Evolutionary conservation across 2,329 filamentous ascomycete genomes (phyloP).

Genomic region (Cladosporium colombiae): DNA sequence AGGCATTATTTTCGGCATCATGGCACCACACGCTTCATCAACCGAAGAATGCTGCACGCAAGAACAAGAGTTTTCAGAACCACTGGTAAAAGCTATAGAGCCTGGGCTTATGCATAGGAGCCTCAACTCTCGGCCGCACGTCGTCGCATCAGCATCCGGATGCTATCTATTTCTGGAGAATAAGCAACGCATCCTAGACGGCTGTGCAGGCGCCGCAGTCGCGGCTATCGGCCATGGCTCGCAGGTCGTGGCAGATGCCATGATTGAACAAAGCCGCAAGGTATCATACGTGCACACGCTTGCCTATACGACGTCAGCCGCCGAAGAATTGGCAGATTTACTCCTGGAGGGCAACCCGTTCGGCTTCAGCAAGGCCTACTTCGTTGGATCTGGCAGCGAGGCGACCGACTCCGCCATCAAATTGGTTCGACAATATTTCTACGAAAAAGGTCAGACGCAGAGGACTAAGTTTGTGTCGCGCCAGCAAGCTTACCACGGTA

Average conservation of each 20-base stretch:
- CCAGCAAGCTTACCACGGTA: constrained; percentile 67
- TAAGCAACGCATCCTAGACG: constrained; percentile 65
- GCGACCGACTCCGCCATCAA: constrained; percentile 68
- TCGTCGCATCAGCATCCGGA: neutral
- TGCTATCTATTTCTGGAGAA: neutral
- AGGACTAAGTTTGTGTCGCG: constrained; percentile 63
- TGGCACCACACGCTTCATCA: neutral
- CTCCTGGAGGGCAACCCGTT: constrained; percentile 51
- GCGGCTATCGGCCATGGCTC: constrained; percentile 63
- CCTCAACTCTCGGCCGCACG: neutral
- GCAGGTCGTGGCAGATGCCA: constrained; percentile 54
- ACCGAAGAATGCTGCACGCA: neutral
- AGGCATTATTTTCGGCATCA: neutral
- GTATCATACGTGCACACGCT: constrained; percentile 59
- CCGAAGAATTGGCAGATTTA: constrained; percentile 53
- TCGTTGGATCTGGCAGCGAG: constrained; percentile 62
- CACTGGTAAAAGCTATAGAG: neutral
- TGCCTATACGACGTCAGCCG: constrained; percentile 56
- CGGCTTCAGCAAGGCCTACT: constrained; percentile 46
- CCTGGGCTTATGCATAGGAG: neutral
- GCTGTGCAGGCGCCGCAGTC: constrained; percentile 70
- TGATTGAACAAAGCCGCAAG: constrained; percentile 59
- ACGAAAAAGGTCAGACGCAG: constrained; percentile 52
- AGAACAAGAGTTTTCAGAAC: neutral
- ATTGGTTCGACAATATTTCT: constrained; percentile 62